Base-by-base conservation (phyloP, 495 filamentous ascomycete species). In the Jackrogersella minutella region DNA sequence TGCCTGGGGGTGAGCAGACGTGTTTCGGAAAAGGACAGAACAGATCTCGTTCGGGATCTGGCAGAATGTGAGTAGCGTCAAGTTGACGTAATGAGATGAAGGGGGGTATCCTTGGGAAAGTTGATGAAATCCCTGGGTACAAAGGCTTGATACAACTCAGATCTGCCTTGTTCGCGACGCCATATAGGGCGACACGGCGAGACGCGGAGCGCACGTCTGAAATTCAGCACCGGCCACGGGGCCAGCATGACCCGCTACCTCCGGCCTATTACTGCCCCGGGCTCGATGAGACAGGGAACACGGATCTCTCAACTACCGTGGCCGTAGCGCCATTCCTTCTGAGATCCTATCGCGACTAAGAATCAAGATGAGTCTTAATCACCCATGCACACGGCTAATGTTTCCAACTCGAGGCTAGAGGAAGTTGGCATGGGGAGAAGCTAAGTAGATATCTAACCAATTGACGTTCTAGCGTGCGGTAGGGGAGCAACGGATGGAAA, bases 31-130 rank as follows among this genome's bases (percentile, higher is more conserved):
- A 37, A 34, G 8, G 37, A n/a, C 58, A 47, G 65, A 47, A 34
- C 37, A 34, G 53, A 62, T 68, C 53, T 68, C 31, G 30, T 50
- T 43, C 58, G 44, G 43, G 64, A 68, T 62, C 64, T 68, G 19
- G 64, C 58, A 62, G 58, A 51, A 24, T 7, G 13, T 11, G 40
- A 41, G 44, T 17, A 39, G 33, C 21, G 13, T 26, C 41, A 46
- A 14, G 17, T 30, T 11, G 43, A 46, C 43, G 43, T 17, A n/a
- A 19, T 13, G 10, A n/a, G 26, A 50, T 16, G 9, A 37, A 14
- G 3, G 10, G 34, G 9, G 9, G 9, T n/a, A n/a, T n/a, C n/a
- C n/a, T n/a, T n/a, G n/a, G n/a, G n/a, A n/a, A n/a, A n/a, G n/a
- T n/a, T n/a, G n/a, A n/a, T n/a, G n/a, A n/a, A n/a, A n/a, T n/a